Evolutionary conservation across 1,139 yeast genomes (phyloP), one percentile per base, ranked within the genome.

Genomic region (Debaryomyces sp.): DNA sequence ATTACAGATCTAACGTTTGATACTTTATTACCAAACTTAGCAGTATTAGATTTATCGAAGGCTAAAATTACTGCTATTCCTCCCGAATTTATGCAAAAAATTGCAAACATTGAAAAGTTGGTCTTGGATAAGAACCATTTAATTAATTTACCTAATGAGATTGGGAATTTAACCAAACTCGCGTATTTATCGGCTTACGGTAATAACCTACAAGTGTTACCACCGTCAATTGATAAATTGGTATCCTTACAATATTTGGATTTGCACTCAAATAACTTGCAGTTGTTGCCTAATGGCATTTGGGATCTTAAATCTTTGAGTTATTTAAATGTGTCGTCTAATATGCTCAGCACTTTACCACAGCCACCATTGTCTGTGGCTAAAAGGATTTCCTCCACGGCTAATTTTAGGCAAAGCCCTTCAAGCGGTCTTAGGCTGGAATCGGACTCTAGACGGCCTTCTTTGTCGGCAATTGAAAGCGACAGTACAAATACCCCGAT

Each of bases 101-200:
- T 91, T 42, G 81, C 87, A 0, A 81, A 82, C 52, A 73, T 91
- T 47, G 96, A 89, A 60, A 87, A 83, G 53, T 70, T 94, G 54
- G 84, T 84, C 21, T 70, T 94, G 54, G 96, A 90, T 66, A 85
- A 87, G 58, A 94, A 94, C 62, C 96, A 89, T 63, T 76, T 94
- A 60, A 89, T 88, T 4, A 78, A 82, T 22, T 67, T 94, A 23
- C 97, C 99, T 0, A 75, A 79, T 2, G 87, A 85, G 49, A 77
- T 95, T 27, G 84, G 87, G 1, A 62, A 68, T 3, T 75, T 94
- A 57, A 70, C 73, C 24, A 81, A 77, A 50, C 71, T 94, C 57
- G 78, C 82, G 3, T 82, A 82, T 52, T 71, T 94, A 41, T 88
- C 96, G 5, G 76, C 87, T 5, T 85, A 81, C 49, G 84, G 85